Evolutionary conservation across 2,329 filamentous ascomycete genomes (phyloP).

Genomic region (Stagonosporopsis rhizophila): DNA sequence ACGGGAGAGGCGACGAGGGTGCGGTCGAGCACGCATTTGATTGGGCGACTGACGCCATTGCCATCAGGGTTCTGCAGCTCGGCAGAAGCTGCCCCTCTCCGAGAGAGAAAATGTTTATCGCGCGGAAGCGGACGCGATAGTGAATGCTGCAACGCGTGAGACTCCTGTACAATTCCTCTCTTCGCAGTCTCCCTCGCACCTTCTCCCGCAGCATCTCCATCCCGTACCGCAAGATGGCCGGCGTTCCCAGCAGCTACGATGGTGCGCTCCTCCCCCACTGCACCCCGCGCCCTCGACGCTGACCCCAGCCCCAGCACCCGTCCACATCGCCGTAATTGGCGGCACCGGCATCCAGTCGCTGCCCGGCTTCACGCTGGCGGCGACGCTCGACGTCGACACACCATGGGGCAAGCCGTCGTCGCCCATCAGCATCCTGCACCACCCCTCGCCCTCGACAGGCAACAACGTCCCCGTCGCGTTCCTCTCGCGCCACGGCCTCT

Average conservation of each 20-base stretch:
- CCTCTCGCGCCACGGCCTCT: slow-evolving; percentile 85
- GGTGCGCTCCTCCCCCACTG: slow-evolving; percentile 25
- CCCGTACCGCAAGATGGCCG: slow-evolving; percentile 44
- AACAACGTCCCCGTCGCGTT: slow-evolving; percentile 77
- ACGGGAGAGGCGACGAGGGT: neutral
- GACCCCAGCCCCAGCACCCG: slow-evolving; percentile 49
- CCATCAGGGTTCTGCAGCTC: slow-evolving; percentile 31
- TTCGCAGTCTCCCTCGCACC: neutral
- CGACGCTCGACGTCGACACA: slow-evolving; percentile 76
- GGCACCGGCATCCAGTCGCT: slow-evolving; percentile 91
- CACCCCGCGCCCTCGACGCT: slow-evolving; percentile 4
- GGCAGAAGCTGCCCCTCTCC: slow-evolving; percentile 29
- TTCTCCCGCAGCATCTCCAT: slow-evolving; percentile 27
- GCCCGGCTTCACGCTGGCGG: slow-evolving; percentile 84
- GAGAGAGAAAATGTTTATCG: slow-evolving; percentile 27
- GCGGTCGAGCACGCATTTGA: slow-evolving; percentile 7
- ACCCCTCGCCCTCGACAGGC: slow-evolving; percentile 73
- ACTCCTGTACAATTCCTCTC: neutral
- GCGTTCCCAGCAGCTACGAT: slow-evolving; percentile 43
- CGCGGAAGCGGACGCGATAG: slow-evolving; percentile 15
- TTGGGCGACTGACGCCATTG: slow-evolving; percentile 31
- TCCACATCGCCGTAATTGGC: slow-evolving; percentile 61
- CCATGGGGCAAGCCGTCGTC: slow-evolving; percentile 86
- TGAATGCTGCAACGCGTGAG: slow-evolving; percentile 29
- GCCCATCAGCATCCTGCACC: slow-evolving; percentile 85